These are phyloP conservation scores for Juglanconis oblonga DNA, from an alignment of 2,329 filamentous ascomycete species.

Conservation along the genomic window DNA sequence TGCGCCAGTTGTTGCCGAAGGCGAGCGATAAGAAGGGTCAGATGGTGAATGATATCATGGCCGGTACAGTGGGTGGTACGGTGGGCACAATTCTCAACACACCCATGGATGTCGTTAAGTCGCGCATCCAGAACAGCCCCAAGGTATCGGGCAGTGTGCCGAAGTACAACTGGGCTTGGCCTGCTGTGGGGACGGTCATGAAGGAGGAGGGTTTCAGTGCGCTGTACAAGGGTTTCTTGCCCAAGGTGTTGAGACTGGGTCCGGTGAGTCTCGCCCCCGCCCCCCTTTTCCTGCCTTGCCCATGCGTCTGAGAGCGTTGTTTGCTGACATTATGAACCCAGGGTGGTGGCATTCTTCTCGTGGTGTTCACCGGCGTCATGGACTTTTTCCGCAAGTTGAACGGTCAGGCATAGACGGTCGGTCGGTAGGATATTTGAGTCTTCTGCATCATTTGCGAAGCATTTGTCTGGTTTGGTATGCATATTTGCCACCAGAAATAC, in stretches of 20 bases:
- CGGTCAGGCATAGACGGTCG: constrained; percentile 10
- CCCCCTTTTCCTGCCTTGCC: constrained; percentile 33
- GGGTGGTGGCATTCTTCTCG: constrained; percentile 67
- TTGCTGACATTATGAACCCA: constrained; percentile 1
- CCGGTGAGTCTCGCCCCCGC: constrained; percentile 44
- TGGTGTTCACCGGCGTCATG: constrained; percentile 84
- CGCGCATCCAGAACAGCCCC: constrained; percentile 90
- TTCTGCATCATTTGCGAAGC: neutral
- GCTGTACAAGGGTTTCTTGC: constrained; percentile 95
- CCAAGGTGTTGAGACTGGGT: constrained; percentile 81
- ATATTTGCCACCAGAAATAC: neutral
- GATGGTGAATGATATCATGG: constrained; percentile 83
- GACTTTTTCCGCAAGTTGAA: constrained; percentile 80
- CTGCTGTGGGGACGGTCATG: constrained; percentile 78
- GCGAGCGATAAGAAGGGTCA: constrained; percentile 77
- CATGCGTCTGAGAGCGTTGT: constrained; percentile 29
- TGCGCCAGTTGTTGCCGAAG: constrained; percentile 77
- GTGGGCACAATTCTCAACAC: constrained; percentile 86
- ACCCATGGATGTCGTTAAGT: constrained; percentile 95
- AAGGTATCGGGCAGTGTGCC: constrained; percentile 76
- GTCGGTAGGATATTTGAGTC: neutral
- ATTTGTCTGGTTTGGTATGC: neutral
- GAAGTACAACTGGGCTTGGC: constrained; percentile 99
- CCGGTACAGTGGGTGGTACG: constrained; percentile 85
- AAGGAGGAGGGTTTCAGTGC: constrained; percentile 90